Base-by-base conservation (phyloP, 345 rosid genomes). In the Psidium friedrichsthalianum region DNA sequence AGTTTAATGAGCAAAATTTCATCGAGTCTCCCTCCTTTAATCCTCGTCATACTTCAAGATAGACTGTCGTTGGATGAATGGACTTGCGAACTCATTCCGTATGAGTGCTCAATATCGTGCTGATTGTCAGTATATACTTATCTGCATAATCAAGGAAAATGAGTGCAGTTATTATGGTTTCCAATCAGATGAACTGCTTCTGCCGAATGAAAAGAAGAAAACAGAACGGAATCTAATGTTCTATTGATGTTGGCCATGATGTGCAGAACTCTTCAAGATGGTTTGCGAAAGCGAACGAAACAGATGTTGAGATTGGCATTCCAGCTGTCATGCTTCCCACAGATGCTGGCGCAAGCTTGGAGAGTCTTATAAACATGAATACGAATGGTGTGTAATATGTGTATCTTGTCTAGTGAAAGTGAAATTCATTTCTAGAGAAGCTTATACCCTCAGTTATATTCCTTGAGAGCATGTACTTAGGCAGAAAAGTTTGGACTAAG, bases 271-370 rank as follows among this genome's bases (percentile, higher is more conserved):
- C 85, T 94, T 95, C 89, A 97, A 97, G 95, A 97, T 97, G 99
- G 98, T 97, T 61, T 97, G 99, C 61, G 98, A 94, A 94, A 85
- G 86, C 83, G 8, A 90, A 93, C 87, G 97, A 95, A 89, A 91
- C 95, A 58, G 93, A 94, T 90, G 91, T 95, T 82, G 85, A 83
- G 36, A 95, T 96, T 83, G 44, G 78, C 82, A 96, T 97, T 87
- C 96, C 98, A 51, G 95, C 96, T 87, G 93, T 97, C 85, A 96
- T 97, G 98, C 95, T 97, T 64, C 98, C 98, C 99, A 32, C 94
- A 95, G 98, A 97, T 94, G 98, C 98, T 82, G 99, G 99, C 76
- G 89, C 76, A 74, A 87, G 84, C 90, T 92, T 97, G 89, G 89
- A 92, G 88, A 56, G 76, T 0, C 74, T 57, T 81, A 86, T 95